Base-by-base conservation (phyloP, 2,329 filamentous ascomycete genomes). In the Diaporthe sp. region DNA sequence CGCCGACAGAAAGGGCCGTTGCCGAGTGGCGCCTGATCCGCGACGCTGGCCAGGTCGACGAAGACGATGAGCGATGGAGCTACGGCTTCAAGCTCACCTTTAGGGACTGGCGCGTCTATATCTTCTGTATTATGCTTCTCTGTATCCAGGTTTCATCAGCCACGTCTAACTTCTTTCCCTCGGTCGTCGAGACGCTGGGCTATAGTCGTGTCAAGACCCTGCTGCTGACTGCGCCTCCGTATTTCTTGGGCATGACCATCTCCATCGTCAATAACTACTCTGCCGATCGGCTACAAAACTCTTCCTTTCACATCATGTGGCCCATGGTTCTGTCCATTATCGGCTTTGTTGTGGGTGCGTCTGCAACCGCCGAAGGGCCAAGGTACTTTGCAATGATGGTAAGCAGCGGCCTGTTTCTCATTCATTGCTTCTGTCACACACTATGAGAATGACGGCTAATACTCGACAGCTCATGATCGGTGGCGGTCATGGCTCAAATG, bases 111-210 rank as follows among this genome's bases (percentile, higher is more conserved):
- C 71, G 77, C 38, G 76, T 78, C 64, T 79, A 77, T 77, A 55
- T 79, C 33, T 74, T 79, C 1, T 70, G 75, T 17, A 52, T 77
- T 0, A 42, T 79, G 4, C 74, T 78, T 28, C 76, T 76, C 47
- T 78, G 72, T 22, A 76, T 74, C 1, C 77, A 76, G 0, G 73
- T 76, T 13, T 72, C 75, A 25, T 76, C 80, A 2, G 77, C 77
- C 17, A 73, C 77, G 50, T 74, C 61, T 50, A 78, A 75, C 33
- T 80, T 78, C 64, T 79, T 81, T 54, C 78, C 78, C 1, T 77
- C 78, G 0, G 74, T 79, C 3, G 78, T 67, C 40, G 40, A 42
- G 38, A 67, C 38, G 10, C 45, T 67, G 25, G 40, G 40, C 4
- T 47, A 30, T 15, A 50, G 3, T 35, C 19, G 42, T 5, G 30